A percentile compares a stretch with the other conserved stretches of the same genome.
These are phyloP conservation scores for Metschnikowia orientalis DNA, from an alignment of 805 yeast species.

Conservation along the genomic window DNA sequence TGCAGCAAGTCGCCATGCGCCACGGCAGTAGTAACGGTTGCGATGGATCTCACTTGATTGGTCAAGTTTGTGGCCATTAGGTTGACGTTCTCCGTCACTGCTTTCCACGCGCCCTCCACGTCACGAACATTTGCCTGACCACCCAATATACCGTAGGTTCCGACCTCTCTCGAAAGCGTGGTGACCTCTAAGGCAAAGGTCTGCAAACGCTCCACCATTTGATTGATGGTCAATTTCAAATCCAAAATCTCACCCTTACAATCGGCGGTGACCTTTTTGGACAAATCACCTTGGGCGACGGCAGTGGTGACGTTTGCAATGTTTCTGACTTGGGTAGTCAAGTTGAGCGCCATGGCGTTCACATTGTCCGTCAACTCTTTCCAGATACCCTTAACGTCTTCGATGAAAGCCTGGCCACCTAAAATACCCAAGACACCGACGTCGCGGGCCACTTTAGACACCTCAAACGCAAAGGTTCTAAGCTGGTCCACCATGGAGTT, in stretches of 20 bases:
- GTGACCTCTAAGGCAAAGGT: constrained; percentile 46
- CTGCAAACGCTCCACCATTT: constrained; percentile 49
- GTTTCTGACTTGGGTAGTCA: constrained; percentile 84
- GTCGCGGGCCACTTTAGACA: constrained; percentile 80
- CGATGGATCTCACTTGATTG: constrained; percentile 83
- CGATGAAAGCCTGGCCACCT: constrained; percentile 83
- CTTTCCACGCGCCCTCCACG: constrained; percentile 50
- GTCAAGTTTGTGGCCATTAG: constrained; percentile 47
- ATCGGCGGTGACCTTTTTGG: constrained; percentile 80
- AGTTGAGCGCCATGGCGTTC: constrained; percentile 84
- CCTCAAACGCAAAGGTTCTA: constrained; percentile 79
- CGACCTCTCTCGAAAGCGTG: constrained; percentile 44
- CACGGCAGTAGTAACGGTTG: constrained; percentile 87
- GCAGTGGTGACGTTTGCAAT: constrained; percentile 87
- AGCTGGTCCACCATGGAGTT: constrained; percentile 87
- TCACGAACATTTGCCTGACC: constrained; percentile 51
- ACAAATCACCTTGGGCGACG: constrained; percentile 77
- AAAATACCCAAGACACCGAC: constrained; percentile 86
- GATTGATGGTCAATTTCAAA: constrained; percentile 45
- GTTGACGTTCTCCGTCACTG: constrained; percentile 45
- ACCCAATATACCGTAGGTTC: constrained; percentile 44
- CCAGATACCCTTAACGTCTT: constrained; percentile 84
- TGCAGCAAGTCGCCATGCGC: constrained; percentile 86
- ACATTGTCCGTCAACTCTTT: constrained; percentile 81
- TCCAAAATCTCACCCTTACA: constrained; percentile 53